Evolutionary conservation across 1,284 basidiomycete genomes (phyloP).

Genomic region (Rhodotorula mucilaginosa): DNA sequence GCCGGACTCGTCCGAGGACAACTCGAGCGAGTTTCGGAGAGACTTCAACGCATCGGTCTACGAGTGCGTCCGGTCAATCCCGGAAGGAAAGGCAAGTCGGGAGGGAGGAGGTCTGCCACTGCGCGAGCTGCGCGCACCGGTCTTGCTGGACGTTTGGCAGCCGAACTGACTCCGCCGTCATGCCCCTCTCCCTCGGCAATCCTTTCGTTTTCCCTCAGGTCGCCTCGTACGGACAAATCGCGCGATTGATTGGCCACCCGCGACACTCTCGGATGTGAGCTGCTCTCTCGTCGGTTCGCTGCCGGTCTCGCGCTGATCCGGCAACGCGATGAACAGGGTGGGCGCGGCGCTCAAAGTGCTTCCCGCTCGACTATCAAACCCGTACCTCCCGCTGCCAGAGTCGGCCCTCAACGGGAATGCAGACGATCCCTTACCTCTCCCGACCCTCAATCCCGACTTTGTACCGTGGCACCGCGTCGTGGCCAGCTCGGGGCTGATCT

Average conservation of each 20-base stretch:
- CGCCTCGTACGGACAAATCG: conserved; percentile 40
- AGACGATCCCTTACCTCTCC: conserved; percentile 15
- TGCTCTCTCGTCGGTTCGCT: too few relatives aligned
- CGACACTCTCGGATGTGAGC: conserved; percentile 36
- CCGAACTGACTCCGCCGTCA: background rate
- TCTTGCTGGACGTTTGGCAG: too few relatives aligned
- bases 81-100: conserved; percentile 19
- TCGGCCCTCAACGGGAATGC: background rate
- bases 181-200: background rate
- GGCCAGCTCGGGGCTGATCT: conserved; percentile 34
- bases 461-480: conserved; percentile 43
- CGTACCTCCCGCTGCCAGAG: conserved; percentile 13
- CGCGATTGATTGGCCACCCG: conserved; percentile 35
- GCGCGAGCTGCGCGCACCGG: background rate
- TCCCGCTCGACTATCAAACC: conserved; percentile 22
- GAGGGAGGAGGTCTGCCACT: too few relatives aligned
- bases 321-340: conserved; percentile 14
- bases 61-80: conserved; percentile 14
- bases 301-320: too few relatives aligned
- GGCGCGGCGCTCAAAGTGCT: conserved; percentile 43
- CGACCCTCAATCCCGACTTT: conserved; percentile 28
- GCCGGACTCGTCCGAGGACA: background rate
- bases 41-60: conserved; percentile 15
- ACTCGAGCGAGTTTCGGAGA: background rate
- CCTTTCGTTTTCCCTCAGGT: conserved; percentile 18